phyloP scores from a whole-genome alignment of 169 alveolate species.

The Cryptosporidium canis region DNA sequence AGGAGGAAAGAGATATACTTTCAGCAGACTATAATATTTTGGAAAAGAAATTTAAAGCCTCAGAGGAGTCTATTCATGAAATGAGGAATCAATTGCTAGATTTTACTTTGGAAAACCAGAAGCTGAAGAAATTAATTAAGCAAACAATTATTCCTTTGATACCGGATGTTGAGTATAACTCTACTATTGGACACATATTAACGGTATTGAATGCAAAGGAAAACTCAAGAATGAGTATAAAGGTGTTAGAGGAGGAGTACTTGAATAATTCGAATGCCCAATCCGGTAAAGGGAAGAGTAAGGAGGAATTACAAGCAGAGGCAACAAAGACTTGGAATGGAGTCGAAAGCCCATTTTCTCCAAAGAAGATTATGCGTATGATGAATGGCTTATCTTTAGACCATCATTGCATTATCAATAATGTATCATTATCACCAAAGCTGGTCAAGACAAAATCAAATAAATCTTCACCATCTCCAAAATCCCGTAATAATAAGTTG shows the following conservation, averaged over 20 bases:
- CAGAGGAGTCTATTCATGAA: constrained; percentile 25
- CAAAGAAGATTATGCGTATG: background rate
- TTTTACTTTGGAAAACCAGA: constrained; percentile 66
- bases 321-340: constrained; percentile 28
- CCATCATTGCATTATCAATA: background rate
- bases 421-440: background rate
- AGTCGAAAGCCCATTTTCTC: constrained; percentile 57
- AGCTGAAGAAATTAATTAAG: constrained; percentile 53
- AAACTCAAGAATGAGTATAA: constrained; percentile 51
- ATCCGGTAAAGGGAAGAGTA: background rate
- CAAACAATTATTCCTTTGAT: constrained; percentile 48
- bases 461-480: background rate
- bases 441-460: background rate
- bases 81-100: constrained; percentile 50
- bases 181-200: constrained; percentile 54
- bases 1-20: constrained; percentile 49
- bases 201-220: constrained; percentile 59
- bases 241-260: constrained; percentile 43
- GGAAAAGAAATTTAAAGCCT: constrained; percentile 11
- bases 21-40: constrained; percentile 23
- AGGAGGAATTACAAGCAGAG: background rate
- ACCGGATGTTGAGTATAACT: constrained; percentile 42
- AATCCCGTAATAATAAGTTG: background rate
- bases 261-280: background rate
- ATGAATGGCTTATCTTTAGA: background rate